These are phyloP conservation scores for Ophiosphaerella korrae DNA, from an alignment of 2,329 filamentous ascomycete species.

Conservation along the genomic window DNA sequence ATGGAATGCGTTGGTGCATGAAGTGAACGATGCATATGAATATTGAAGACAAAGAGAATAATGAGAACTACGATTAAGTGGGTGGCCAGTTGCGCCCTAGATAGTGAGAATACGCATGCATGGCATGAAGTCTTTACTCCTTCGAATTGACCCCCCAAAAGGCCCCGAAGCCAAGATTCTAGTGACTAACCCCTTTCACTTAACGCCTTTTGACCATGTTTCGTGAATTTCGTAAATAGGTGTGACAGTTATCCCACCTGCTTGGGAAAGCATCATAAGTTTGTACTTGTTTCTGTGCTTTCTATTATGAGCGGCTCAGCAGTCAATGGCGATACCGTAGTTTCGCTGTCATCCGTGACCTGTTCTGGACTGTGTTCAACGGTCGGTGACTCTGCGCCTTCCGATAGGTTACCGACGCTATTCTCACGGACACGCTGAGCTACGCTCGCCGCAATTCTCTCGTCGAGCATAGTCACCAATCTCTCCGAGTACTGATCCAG, in stretches of 20 bases:
- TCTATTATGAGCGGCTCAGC: slow-evolving; percentile 13
- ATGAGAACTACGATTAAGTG: slow-evolving; percentile 2
- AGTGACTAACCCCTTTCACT: not conserved
- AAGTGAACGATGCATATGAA: not conserved
- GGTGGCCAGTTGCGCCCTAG: not conserved
- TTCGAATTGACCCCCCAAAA: not conserved
- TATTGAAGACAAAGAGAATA: not conserved
- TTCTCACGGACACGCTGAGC: slow-evolving; percentile 43
- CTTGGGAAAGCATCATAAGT: no score
- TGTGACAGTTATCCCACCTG: not conserved
- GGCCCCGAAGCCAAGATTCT: not conserved
- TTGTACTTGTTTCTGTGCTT: slow-evolving; percentile 10
- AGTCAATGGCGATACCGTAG: not conserved
- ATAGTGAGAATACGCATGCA: not conserved
- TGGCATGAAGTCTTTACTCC: not conserved
- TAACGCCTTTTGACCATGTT: slow-evolving; percentile 1
- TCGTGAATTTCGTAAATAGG: slow-evolving; percentile 1
- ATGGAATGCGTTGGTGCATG: not conserved
- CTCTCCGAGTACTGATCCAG: slow-evolving; percentile 78
- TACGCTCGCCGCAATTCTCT: slow-evolving; percentile 62
- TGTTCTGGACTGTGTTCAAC: slow-evolving; percentile 10
- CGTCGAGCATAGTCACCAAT: slow-evolving; percentile 72
- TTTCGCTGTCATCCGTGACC: slow-evolving; percentile 11
- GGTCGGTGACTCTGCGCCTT: slow-evolving; percentile 19
- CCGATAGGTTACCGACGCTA: slow-evolving; percentile 35